A percentile compares a stretch with the other conserved stretches of the same genome.
Conservation (phyloP, 2,329 filamentous ascomycete species). For the Fonsecaea pugnacius region DNA sequence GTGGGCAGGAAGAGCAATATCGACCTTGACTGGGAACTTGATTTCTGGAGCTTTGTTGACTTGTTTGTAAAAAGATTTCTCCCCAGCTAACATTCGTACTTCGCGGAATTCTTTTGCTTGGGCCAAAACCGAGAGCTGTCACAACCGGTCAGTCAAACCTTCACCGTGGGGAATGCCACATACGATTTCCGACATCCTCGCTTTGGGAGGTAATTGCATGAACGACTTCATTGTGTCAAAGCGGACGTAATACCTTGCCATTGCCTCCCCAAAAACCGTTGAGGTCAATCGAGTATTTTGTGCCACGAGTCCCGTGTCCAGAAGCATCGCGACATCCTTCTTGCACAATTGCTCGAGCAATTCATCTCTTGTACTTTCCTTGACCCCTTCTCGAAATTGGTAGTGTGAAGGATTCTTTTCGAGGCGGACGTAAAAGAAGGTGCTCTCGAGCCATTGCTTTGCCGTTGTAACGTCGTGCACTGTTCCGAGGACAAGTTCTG, state of each 20-base stretch:
- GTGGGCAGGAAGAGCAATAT: constrained; percentile 68
- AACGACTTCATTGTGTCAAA: constrained; percentile 79
- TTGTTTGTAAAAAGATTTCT: constrained; percentile 71
- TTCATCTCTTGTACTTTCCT: constrained; percentile 61
- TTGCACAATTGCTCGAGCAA: constrained; percentile 72
- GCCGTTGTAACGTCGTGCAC: constrained; percentile 68
- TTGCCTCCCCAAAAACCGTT: constrained; percentile 75
- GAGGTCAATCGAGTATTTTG: constrained; percentile 57
- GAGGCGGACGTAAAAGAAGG: constrained; percentile 77
- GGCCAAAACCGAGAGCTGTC: constrained; percentile 67
- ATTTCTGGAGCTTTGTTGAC: constrained; percentile 72
- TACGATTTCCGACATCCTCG: constrained; percentile 71
- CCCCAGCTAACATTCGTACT: constrained; percentile 70
- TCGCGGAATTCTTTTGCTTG: constrained; percentile 74
- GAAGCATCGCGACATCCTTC: constrained; percentile 68
- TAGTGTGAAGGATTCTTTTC: constrained; percentile 73
- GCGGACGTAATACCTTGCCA: constrained; percentile 80
- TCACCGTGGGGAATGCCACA: constrained; percentile 40
- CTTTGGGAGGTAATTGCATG: constrained; percentile 63
- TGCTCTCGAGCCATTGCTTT: constrained; percentile 74
- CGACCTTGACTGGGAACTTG: constrained; percentile 71
- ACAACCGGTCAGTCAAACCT: constrained; percentile 7
- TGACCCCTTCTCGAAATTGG: constrained; percentile 61
- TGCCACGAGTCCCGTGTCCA: constrained; percentile 63
- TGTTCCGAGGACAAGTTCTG: constrained; percentile 77